phyloP scores from a whole-genome alignment of 306 rosid genomes.

The Sindora glabra region DNA sequence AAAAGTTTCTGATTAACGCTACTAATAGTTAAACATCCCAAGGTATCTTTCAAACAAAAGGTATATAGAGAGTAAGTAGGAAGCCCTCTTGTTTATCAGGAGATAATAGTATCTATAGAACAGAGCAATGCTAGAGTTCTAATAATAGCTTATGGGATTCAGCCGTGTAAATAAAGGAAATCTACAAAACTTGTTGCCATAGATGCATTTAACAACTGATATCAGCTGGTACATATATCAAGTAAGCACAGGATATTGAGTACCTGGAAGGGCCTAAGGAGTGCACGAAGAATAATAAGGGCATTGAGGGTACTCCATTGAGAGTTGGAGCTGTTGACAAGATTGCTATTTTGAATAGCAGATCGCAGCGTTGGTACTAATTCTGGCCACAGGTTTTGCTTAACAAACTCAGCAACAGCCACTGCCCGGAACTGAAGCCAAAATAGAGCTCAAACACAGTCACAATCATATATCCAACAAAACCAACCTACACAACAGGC shows the following conservation, averaged over 20 bases:
- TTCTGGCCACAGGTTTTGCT: slow-evolving; percentile 61
- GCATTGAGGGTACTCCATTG: slow-evolving; percentile 54
- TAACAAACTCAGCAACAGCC: slow-evolving; percentile 56
- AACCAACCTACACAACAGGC: neutral
- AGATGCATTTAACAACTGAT: no score
- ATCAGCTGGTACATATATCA: neutral
- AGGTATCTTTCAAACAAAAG: neutral
- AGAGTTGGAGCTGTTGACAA: slow-evolving; percentile 28
- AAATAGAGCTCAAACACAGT: neutral
- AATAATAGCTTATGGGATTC: neutral
- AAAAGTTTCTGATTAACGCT: neutral
- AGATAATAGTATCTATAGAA: no score
- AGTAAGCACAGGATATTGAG: neutral
- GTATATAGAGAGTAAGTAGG: neutral
- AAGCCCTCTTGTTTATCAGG: neutral
- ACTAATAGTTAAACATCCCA: no score
- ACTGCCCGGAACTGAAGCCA: slow-evolving; percentile 54
- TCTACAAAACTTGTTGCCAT: no score
- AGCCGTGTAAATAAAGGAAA: no score
- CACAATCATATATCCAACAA: no score
- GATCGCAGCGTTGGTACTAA: slow-evolving; percentile 59
- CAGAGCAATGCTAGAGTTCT: neutral
- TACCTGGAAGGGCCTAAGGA: slow-evolving; percentile 88
- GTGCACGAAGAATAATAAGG: slow-evolving; percentile 61
- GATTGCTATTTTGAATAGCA: slow-evolving; percentile 64